Evolutionary conservation across 257 asterid species (phyloP), one percentile per base, ranked within the genome.

Genomic region (Solanum habrochaites): DNA sequence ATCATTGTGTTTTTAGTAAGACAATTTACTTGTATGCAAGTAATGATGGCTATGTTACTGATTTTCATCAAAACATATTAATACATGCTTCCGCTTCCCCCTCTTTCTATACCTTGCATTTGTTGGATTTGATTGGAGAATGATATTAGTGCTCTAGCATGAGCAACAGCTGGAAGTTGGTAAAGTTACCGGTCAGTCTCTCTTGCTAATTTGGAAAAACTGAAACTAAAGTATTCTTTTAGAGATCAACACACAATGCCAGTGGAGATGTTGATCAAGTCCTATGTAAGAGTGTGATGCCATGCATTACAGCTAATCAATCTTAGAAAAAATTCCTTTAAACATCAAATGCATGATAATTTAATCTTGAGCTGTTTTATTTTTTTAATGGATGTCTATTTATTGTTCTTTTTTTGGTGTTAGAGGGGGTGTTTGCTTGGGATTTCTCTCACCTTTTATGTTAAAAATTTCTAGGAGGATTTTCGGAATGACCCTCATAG

Each of bases 401-500:
- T 78, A 27, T 78, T 27, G 66, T 78, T 45, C 21, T 29, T 40
- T 3, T 3, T 78, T 78, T 16, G 40, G 66, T 78, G 66, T 45
- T 27, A 78, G 16, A 8, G 39, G 66, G 69, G 1, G 20, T 20
- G 11, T 81, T 80, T 81, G 11, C 20, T 81, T 81, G 39, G 69
- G 10, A 9, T 49, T 81, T 81, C 11, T 81, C 85, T 81, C 69
- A 81, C 69, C 21, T 47, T 47, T 80, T 81, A 49, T 2, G 11
- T 81, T 49, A 16, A 27, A 29, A 49, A 16, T 20, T 88, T 83
- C 86, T 92, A 96, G 99, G 98, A 93, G 86, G 93, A 93, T 37
- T 95, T 96, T 90, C 94, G 96, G 97, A 91, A 89, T 12, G 95
- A 96, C 85, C 96, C 99, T 32, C 70, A 85, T 85, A 88, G 90